Evolutionary conservation across 805 yeast species (phyloP).

Genomic region (Yarrowia sp.): DNA sequence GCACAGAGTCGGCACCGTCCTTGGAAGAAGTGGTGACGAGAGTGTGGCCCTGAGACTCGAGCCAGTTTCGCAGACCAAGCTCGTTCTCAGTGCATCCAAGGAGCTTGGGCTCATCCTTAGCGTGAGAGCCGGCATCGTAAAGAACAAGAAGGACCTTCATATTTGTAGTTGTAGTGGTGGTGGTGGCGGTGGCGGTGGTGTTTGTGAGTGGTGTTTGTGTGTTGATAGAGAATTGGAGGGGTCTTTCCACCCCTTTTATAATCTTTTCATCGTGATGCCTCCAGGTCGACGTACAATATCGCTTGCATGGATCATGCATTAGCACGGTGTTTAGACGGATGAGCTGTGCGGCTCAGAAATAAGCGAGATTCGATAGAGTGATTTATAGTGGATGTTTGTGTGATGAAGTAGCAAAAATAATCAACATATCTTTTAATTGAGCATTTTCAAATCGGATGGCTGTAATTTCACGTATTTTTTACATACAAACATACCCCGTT

Average conservation of each 20-base stretch:
- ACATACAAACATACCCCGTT: no score
- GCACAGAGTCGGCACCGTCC: conserved; percentile 63
- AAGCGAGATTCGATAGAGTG: background rate
- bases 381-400: no score
- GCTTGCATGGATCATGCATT: background rate
- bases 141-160: conserved; percentile 62
- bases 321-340: background rate
- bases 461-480: no score
- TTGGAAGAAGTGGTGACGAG: conserved; percentile 70
- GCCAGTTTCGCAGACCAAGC: conserved; percentile 69
- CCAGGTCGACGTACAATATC: background rate
- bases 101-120: conserved; percentile 63
- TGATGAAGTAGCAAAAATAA: no score
- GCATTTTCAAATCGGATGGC: accelerated
- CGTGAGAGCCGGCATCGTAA: conserved; percentile 65
- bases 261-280: background rate
- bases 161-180: background rate
- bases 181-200: background rate
- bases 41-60: conserved; percentile 71
- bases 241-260: background rate
- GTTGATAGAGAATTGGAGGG: background rate
- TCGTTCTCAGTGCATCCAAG: conserved; percentile 79
- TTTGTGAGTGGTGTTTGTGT: background rate
- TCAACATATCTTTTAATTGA: no score
- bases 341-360: conserved; percentile 8